Conservation (phyloP, 2,329 filamentous ascomycete genomes). For the Emmonsia crescens region DNA sequence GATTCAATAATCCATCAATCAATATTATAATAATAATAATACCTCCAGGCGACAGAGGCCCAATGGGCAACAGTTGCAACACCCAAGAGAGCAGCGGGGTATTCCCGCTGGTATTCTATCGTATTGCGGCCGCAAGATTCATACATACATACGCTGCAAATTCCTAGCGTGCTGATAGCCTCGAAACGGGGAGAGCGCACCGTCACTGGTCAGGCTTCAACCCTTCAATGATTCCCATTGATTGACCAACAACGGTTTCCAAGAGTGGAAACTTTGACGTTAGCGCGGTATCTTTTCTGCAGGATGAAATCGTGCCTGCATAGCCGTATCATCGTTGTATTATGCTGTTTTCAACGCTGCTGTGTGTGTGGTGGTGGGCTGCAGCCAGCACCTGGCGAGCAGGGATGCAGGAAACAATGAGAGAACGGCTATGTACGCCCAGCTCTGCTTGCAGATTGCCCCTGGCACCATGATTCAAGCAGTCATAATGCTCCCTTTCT, state of each 20-base stretch:
- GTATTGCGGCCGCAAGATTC: neutral
- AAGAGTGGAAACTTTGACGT: neutral
- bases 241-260: neutral
- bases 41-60: too few species aligned
- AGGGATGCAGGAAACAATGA: neutral
- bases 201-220: neutral
- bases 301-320: neutral
- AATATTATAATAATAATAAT: too few species aligned
- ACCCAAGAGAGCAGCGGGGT: neutral
- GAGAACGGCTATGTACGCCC: neutral
- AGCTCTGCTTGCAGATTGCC: neutral
- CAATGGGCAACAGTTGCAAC: too few species aligned
- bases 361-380: neutral
- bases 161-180: neutral
- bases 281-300: neutral
- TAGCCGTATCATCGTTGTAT: neutral
- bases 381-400: neutral
- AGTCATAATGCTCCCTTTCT: neutral
- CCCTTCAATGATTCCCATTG: neutral
- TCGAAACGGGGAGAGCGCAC: neutral
- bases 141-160: neutral
- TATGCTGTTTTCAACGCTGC: neutral
- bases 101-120: neutral
- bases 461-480: neutral
- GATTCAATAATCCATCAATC: too few species aligned